Evolutionary conservation across 2,329 filamentous ascomycete species (phyloP), one percentile per base, ranked within the genome.

Genomic region (Anthostomella pinea): DNA sequence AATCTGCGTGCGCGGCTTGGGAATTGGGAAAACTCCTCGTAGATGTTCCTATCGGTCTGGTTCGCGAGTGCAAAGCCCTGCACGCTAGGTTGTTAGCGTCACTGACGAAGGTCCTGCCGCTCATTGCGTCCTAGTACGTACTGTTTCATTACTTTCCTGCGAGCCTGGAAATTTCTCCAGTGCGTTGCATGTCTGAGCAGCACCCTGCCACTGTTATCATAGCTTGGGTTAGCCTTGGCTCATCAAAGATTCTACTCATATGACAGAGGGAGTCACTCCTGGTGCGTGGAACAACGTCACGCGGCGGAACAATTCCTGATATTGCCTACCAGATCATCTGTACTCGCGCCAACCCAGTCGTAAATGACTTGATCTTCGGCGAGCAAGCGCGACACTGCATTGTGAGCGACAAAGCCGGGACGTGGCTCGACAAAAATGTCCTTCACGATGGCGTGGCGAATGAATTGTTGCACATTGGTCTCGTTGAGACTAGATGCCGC

Each of bases 251-350:
- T n/a, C n/a, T n/a, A n/a, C n/a, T n/a, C n/a, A n/a, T n/a, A n/a
- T n/a, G n/a, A n/a, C n/a, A n/a, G n/a, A n/a, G n/a, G n/a, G n/a
- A n/a, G n/a, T n/a, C n/a, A n/a, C n/a, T n/a, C n/a, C n/a, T n/a
- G n/a, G n/a, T n/a, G n/a, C n/a, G n/a, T n/a, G n/a, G n/a, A n/a
- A n/a, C n/a, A n/a, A n/a, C n/a, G n/a, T n/a, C n/a, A n/a, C n/a
- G n/a, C n/a, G n/a, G n/a, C n/a, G n/a, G n/a, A n/a, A n/a, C n/a
- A n/a, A n/a, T n/a, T n/a, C n/a, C n/a, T n/a, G n/a, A n/a, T n/a
- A n/a, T n/a, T n/a, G n/a, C n/a, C n/a, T n/a, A n/a, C n/a, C n/a
- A 52, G 20, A 2, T 51, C 48, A 16, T 52, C 33, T 2, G 26
- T 20, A 19, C 27, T 41, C 5, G 33, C 15, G 3, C 24, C 41